Conservation (phyloP, 768 basidiomycete species). For the Cystofilobasidium ferigula region DNA sequence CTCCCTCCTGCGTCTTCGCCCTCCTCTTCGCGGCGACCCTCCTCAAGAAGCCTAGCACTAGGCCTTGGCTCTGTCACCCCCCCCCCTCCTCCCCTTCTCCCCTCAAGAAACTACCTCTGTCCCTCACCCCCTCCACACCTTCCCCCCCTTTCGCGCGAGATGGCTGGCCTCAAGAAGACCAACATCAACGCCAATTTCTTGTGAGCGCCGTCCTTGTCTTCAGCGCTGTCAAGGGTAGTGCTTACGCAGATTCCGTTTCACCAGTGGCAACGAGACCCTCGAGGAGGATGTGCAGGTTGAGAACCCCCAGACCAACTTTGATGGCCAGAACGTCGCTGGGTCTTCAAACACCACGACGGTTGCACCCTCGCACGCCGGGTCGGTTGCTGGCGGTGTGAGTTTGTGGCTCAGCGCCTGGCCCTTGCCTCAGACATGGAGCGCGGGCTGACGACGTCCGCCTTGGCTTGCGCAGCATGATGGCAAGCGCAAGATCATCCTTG, state of each 20-base stretch:
- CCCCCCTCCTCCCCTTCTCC: background rate
- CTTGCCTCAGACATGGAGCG: background rate
- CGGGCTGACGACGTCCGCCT: background rate
- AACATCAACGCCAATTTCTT: conserved; percentile 15
- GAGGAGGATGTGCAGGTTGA: background rate
- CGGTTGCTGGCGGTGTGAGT: background rate
- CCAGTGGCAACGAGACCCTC: background rate
- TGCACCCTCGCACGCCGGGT: background rate
- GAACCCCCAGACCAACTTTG: conserved; percentile 3
- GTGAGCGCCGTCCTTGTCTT: background rate
- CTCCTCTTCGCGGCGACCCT: too few relatives aligned
- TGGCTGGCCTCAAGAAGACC: conserved; percentile 20
- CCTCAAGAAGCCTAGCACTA: background rate
- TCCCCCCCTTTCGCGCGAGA: background rate
- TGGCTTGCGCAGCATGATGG: background rate
- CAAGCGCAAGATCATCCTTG: conserved; percentile 27
- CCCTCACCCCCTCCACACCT: background rate
- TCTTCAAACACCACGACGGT: conserved; percentile 2
- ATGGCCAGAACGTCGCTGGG: background rate
- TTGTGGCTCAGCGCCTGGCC: background rate
- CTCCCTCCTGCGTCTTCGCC: background rate
- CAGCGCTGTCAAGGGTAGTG: too few relatives aligned
- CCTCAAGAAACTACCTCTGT: background rate
- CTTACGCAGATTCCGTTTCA: background rate
- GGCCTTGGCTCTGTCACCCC: too few relatives aligned